phyloP scores from a whole-genome alignment of 805 yeast species.

The Dipodascus geniculatus region DNA sequence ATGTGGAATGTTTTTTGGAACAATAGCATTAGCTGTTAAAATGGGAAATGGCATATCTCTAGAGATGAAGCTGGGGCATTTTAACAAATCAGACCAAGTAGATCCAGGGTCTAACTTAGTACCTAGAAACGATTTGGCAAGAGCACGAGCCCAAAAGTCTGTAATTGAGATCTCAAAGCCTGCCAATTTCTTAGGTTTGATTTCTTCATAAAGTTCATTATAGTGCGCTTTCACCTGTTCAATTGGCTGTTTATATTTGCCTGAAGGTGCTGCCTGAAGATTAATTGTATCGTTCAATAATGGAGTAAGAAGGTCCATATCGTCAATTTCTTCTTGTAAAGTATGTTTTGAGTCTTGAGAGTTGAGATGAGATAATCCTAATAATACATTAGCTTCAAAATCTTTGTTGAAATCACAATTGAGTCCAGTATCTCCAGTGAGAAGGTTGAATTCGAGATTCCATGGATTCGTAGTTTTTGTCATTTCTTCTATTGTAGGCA shows the following conservation, averaged over 20 bases:
- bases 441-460: constrained; percentile 20
- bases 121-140: constrained; percentile 50
- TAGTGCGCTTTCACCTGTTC: constrained; percentile 13
- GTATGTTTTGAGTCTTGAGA: not conserved
- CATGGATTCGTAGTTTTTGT: constrained; percentile 18
- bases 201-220: constrained; percentile 11
- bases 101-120: constrained; percentile 43
- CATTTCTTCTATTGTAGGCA: constrained; percentile 24
- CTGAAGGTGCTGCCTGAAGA: not conserved
- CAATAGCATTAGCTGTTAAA: constrained; percentile 35
- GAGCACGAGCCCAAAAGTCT: constrained; percentile 66
- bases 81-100: constrained; percentile 43
- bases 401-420: not conserved
- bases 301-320: not conserved
- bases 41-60: constrained; percentile 58
- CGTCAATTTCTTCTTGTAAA: not conserved
- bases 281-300: constrained; percentile 4
- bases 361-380: not conserved
- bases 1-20: constrained; percentile 34
- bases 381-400: not conserved
- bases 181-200: constrained; percentile 35
- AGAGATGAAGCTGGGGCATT: constrained; percentile 43
- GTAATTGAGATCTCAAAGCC: constrained; percentile 55
- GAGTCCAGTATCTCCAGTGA: constrained; percentile 11
- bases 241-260: constrained; percentile 2